Conservation (phyloP, 1,139 yeast genomes). For the Wickerhamomyces sp. region DNA sequence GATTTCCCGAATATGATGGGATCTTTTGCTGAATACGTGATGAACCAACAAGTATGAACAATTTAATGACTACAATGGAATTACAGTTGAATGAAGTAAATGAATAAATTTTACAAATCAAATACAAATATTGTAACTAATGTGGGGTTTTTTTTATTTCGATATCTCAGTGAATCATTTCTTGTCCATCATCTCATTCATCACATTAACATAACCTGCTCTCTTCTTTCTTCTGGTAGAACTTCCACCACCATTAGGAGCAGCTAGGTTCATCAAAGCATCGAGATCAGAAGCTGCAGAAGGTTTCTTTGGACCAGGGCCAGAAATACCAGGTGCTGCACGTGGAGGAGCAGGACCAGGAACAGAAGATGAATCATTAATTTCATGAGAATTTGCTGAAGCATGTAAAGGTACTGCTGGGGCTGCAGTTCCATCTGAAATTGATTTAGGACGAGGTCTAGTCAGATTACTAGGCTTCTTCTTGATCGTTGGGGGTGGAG, state of each 20-base stretch:
- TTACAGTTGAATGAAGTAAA: too few relatives aligned
- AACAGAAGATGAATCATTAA: slow-evolving; percentile 16
- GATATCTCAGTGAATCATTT: background rate
- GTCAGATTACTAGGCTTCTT: slow-evolving; percentile 31
- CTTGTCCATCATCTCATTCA: slow-evolving; percentile 35
- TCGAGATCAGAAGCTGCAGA: slow-evolving; percentile 45
- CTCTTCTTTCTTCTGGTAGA: slow-evolving; percentile 43
- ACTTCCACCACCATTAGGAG: slow-evolving; percentile 34
- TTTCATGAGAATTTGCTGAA: slow-evolving; percentile 4
- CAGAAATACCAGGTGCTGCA: slow-evolving; percentile 19
- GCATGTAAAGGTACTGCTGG: too few relatives aligned
- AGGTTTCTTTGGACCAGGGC: slow-evolving; percentile 21
- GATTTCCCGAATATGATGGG: background rate
- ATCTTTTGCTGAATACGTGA: background rate
- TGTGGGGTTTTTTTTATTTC: too few relatives aligned
- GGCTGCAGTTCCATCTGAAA: background rate
- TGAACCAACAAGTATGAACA: too few relatives aligned
- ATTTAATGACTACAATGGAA: too few relatives aligned
- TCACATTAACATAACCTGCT: slow-evolving; percentile 74
- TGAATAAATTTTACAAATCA: too few relatives aligned
- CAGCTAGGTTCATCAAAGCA: slow-evolving; percentile 48
- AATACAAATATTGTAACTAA: too few relatives aligned
- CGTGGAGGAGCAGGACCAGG: slow-evolving; percentile 16
- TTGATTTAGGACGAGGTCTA: slow-evolving; percentile 33
- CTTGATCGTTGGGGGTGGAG: slow-evolving; percentile 61